Evolutionary conservation across 306 rosid genomes (phyloP), one percentile per base, ranked within the genome.

Genomic region (Cicer arietinum): DNA sequence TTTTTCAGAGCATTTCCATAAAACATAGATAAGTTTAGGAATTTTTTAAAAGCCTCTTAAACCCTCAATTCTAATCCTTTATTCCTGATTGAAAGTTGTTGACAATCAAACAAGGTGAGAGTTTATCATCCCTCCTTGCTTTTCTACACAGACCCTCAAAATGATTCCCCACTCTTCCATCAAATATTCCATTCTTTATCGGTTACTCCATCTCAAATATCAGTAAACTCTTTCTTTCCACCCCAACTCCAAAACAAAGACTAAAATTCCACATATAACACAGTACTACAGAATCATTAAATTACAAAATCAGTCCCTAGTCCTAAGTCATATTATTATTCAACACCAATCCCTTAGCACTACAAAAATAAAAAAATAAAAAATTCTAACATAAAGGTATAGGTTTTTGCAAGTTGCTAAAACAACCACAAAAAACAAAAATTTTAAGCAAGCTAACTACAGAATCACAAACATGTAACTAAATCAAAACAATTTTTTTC

Each of bases 241-340:
- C n/a, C 54, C 54, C 17, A 48, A 48, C 18, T 13, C 18, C 54
- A 48, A 13, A 48, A 12, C 39, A 10, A 40, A n/a, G 11, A 20
- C 25, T 2, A 62, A 42, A 71, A 46, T 10, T 44, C 1, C 9
- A 57, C 8, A 3, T 6, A 53, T 12, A n/a, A 67, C 10, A 39
- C 48, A 48, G 17, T 92, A 88, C 37, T 30, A 25, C 35, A 4
- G 39, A 47, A 74, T 17, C 69, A 68, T 7, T 46, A 35, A 67
- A 53, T 10, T 42, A 64, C 13, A 52, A 18, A 60, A 80, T 25
- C 69, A 80, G 6, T 41, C 45, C 11, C 3, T 25, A 39, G 43
- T 39, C 66, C 48, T 57, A 68, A 43, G 59, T 40, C 77, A 70
- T 13, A 75, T 16, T 75, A 71, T 41, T 75, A 71, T 75, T 35